A percentile compares a stretch with the other conserved stretches of the same genome.
phyloP scores from a whole-genome alignment of 805 yeast species.

The Isabelozyma gotoi region DNA sequence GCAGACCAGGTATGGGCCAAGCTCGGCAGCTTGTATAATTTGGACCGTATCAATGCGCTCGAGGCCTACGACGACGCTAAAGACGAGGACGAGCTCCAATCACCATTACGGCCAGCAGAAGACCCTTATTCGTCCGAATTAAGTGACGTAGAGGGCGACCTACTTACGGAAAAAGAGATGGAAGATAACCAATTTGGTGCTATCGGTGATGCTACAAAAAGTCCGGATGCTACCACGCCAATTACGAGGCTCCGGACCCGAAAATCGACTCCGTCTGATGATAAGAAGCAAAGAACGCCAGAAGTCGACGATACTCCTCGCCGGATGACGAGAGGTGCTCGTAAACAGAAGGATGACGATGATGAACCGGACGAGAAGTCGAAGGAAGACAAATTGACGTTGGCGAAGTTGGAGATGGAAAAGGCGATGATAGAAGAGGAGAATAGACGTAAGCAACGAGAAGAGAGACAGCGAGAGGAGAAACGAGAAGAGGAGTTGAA shows the following conservation, averaged over 20 bases:
- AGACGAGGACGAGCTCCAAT: conserved; percentile 7
- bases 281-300: background rate
- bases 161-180: conserved; percentile 1
- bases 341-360: conserved; percentile 1
- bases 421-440: conserved; percentile 5
- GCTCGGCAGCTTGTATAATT: conserved; percentile 52
- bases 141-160: conserved; percentile 3
- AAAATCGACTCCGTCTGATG: background rate
- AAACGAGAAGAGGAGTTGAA: conserved; percentile 4
- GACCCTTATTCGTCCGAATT: conserved; percentile 2
- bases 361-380: background rate
- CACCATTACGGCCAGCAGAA: conserved; percentile 4
- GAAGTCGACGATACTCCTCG: background rate
- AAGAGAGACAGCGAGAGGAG: conserved; percentile 3
- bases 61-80: conserved; percentile 27
- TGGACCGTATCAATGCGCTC: conserved; percentile 55
- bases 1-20: conserved; percentile 58
- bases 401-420: conserved; percentile 5
- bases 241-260: background rate
- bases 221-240: background rate
- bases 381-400: conserved; percentile 2
- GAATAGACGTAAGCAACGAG: conserved; percentile 1
- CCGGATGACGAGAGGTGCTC: background rate
- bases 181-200: background rate
- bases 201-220: background rate